Conservation (phyloP, 306 rosid species). For the Prosopis cineraria region DNA sequence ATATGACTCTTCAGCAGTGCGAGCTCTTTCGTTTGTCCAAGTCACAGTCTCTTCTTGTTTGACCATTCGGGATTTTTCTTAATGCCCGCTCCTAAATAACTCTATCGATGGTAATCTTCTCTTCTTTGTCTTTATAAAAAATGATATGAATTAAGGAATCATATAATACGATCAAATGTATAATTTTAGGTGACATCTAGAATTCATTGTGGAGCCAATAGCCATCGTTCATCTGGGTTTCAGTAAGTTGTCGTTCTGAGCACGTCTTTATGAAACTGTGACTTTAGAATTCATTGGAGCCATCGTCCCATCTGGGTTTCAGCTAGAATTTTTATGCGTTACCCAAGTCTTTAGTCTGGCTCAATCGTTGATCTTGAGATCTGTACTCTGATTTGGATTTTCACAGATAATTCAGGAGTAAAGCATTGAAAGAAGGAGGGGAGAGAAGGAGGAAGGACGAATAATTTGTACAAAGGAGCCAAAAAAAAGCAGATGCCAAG, state of each 20-base stretch:
- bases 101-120: not conserved
- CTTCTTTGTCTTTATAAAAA: not conserved
- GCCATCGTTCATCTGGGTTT: not conserved
- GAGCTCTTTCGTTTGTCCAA: constrained; percentile 44
- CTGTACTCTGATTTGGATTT: not conserved
- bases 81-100: constrained; percentile 23
- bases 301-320: no score
- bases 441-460: not conserved
- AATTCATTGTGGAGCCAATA: not conserved
- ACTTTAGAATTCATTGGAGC: no score
- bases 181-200: not conserved
- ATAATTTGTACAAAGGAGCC: not conserved
- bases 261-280: not conserved
- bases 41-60: constrained; percentile 40
- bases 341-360: not conserved
- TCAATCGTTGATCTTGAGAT: not conserved
- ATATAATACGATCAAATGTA: not conserved
- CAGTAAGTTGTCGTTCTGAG: not conserved
- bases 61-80: constrained; percentile 41
- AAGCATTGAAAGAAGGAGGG: constrained; percentile 2
- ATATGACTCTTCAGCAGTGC: constrained; percentile 43
- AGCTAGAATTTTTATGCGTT: no score
- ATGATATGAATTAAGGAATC: not conserved
- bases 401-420: constrained; percentile 26
- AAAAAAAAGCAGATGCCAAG: not conserved